phyloP scores from a whole-genome alignment of 75 land plant genomes.

The Azolla pinnata region DNA sequence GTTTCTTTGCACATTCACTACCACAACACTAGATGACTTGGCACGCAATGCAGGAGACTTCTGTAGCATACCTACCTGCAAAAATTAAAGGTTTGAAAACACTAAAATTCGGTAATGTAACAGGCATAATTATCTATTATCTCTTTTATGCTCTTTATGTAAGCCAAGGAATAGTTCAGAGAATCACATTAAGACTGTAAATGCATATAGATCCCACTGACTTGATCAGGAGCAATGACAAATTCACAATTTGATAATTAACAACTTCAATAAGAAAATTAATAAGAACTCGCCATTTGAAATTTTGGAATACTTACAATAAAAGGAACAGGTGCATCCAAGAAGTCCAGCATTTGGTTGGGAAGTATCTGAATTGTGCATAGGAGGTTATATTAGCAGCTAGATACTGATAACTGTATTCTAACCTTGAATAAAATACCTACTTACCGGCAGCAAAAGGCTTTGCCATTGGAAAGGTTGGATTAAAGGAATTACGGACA shows the following conservation, averaged over 20 bases:
- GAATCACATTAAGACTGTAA: no score
- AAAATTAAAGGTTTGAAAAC: no score
- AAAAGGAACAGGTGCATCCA: slow-evolving; percentile 97
- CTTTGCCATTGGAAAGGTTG: slow-evolving; percentile 95
- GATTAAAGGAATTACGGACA: slow-evolving; percentile 80
- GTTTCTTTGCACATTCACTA: slow-evolving; percentile 65
- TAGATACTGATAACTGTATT: background rate
- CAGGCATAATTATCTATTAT: no score
- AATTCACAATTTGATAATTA: no score
- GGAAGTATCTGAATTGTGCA: slow-evolving; percentile 69
- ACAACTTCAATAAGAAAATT: background rate
- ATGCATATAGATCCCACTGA: no score
- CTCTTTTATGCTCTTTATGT: no score
- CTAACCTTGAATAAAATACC: no score
- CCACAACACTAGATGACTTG: slow-evolving; percentile 61
- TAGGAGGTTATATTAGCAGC: background rate
- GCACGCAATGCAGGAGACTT: slow-evolving; percentile 61
- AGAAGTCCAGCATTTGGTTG: slow-evolving; percentile 79
- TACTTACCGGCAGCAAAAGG: slow-evolving; percentile 80
- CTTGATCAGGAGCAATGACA: no score
- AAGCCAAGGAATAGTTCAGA: no score
- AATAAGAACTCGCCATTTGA: background rate
- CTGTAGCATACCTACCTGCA: slow-evolving; percentile 75
- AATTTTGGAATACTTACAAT: slow-evolving; percentile 74
- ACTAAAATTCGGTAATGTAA: no score